Conservation (phyloP, 805 yeast species). For the Saccharomycopsis lassenensis region DNA sequence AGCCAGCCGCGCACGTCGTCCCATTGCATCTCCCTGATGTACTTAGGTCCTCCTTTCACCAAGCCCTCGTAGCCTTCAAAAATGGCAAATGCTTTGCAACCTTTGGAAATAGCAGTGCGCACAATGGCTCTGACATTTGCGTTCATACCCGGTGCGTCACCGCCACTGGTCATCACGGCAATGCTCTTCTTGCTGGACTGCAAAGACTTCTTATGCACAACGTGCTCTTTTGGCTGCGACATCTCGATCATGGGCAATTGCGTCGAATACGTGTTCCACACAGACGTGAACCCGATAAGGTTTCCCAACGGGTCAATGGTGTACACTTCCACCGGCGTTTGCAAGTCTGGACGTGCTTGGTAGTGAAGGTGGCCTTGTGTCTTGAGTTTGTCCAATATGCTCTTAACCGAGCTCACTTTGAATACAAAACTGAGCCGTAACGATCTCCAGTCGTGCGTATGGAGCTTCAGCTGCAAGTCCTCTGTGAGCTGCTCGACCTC, state of each 20-base stretch:
- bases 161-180: conserved; percentile 75
- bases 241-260: conserved; percentile 26
- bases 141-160: conserved; percentile 78
- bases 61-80: conserved; percentile 70
- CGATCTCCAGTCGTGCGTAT: conserved; percentile 40
- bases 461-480: conserved; percentile 22
- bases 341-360: conserved; percentile 61
- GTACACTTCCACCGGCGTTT: conserved; percentile 67
- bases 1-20: conserved; percentile 92
- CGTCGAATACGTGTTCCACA: conserved; percentile 45
- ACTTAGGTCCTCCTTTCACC: conserved; percentile 47
- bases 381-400: conserved; percentile 22
- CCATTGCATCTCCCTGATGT: conserved; percentile 77
- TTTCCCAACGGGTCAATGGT: conserved; percentile 78
- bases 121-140: conserved; percentile 67
- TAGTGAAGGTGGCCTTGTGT: conserved; percentile 21
- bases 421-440: conserved; percentile 31
- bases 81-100: conserved; percentile 56
- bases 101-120: conserved; percentile 51
- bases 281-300: conserved; percentile 67
- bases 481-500: conserved; percentile 15
- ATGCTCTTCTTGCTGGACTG: conserved; percentile 31
- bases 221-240: background rate
- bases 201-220: background rate
- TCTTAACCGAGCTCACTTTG: conserved; percentile 23